phyloP scores from a whole-genome alignment of 345 rosid species.

The Citropsis articulata region DNA sequence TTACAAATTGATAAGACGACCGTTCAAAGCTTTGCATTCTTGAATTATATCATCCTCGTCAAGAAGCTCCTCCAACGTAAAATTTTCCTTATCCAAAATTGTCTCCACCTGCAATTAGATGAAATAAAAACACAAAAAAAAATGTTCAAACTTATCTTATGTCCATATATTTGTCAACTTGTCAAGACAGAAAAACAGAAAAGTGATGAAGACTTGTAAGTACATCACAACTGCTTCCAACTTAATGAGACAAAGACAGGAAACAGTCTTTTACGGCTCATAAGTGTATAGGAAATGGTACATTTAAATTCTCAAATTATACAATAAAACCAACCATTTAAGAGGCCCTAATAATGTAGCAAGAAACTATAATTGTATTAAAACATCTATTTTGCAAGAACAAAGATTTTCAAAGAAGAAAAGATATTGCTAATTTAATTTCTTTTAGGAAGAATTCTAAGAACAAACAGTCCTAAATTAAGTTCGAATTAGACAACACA shows the following conservation, averaged over 20 bases:
- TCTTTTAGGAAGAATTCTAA: background rate
- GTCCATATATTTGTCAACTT: background rate
- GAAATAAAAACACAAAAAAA: background rate
- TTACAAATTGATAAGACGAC: constrained; percentile 89
- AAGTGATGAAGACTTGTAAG: background rate
- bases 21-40: constrained; percentile 91
- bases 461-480: background rate
- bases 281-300: background rate
- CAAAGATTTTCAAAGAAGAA: background rate
- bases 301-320: background rate
- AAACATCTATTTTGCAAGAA: background rate
- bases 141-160: background rate
- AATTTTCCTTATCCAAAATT: constrained; percentile 81
- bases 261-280: background rate
- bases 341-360: background rate
- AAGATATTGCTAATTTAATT: background rate
- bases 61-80: constrained; percentile 88
- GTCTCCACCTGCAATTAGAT: constrained; percentile 71
- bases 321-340: background rate
- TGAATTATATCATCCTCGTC: constrained; percentile 97
- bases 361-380: too few relatives aligned
- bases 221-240: background rate
- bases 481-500: background rate
- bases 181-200: background rate
- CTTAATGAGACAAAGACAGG: background rate